Conservation (phyloP, 2,329 filamentous ascomycete genomes). For the Cladophialophora exuberans region DNA sequence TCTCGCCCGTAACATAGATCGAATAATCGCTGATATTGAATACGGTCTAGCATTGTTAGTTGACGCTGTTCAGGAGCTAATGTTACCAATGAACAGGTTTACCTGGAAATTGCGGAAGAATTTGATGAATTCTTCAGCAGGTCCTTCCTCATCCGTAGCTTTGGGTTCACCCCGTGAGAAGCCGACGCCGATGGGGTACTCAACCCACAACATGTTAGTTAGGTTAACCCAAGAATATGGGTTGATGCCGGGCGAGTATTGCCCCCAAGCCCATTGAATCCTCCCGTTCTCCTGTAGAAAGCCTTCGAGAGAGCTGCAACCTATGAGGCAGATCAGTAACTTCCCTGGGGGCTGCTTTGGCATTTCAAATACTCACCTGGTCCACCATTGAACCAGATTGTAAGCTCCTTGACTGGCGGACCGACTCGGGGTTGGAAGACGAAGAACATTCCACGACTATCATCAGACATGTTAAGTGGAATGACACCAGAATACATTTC, state of each 20-base stretch:
- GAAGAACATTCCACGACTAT: conserved; percentile 26
- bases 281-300: conserved; percentile 41
- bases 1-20: conserved; percentile 59
- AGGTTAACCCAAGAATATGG: conserved; percentile 42
- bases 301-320: conserved; percentile 34
- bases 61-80: not conserved
- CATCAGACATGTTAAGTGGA: conserved; percentile 25
- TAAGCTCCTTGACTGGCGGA: conserved; percentile 30
- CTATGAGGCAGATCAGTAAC: not conserved
- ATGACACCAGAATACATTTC: conserved; percentile 30
- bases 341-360: not conserved
- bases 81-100: not conserved
- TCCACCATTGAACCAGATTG: conserved; percentile 33
- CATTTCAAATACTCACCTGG: conserved; percentile 21
- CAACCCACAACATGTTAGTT: conserved; percentile 44
- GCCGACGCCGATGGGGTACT: conserved; percentile 31
- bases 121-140: conserved; percentile 51
- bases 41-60: conserved; percentile 38
- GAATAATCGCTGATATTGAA: conserved; percentile 52
- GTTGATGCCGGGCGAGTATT: conserved; percentile 34
- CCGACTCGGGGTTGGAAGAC: conserved; percentile 32
- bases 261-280: conserved; percentile 36
- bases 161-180: conserved; percentile 37
- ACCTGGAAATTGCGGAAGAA: conserved; percentile 57
- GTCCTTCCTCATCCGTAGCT: conserved; percentile 52